Evolutionary conservation across 2,329 filamentous ascomycete genomes (phyloP).

Genomic region (Mollisia scopiformis): DNA sequence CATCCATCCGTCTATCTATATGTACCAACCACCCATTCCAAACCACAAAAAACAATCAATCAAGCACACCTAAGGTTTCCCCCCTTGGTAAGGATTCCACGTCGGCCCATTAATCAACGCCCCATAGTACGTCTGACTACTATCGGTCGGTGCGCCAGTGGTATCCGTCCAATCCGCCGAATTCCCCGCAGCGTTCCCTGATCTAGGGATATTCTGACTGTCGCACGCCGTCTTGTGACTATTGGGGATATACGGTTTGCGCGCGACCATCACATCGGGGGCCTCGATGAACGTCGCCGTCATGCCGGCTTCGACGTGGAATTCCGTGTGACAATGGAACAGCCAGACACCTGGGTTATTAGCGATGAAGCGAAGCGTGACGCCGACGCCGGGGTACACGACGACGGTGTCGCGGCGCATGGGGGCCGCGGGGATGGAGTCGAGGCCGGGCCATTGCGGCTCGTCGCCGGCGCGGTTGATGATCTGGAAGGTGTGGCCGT

Average conservation of each 20-base stretch:
- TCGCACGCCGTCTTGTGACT: constrained; percentile 12
- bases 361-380: constrained; percentile 65
- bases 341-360: constrained; percentile 70
- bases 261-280: constrained; percentile 6
- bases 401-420: constrained; percentile 66
- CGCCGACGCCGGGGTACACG: constrained; percentile 64
- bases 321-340: constrained; percentile 69
- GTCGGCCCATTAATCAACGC: no score
- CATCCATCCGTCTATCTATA: no score
- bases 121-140: no score
- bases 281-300: constrained; percentile 36
- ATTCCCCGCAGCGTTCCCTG: constrained; percentile 20
- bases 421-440: constrained; percentile 43
- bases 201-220: constrained; percentile 1
- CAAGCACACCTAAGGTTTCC: no score
- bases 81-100: no score
- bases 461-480: constrained; percentile 8
- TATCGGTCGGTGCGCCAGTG: no score
- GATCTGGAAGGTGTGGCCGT: constrained; percentile 21
- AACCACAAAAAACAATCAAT: no score
- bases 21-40: no score
- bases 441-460: constrained; percentile 5
- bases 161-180: no score
- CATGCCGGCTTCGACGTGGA: constrained; percentile 48
- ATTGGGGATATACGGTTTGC: constrained; percentile 12